Evolutionary conservation across 2,329 filamentous ascomycete species (phyloP), one percentile per base, ranked within the genome.

Genomic region (Elsinoe fawcettii): DNA sequence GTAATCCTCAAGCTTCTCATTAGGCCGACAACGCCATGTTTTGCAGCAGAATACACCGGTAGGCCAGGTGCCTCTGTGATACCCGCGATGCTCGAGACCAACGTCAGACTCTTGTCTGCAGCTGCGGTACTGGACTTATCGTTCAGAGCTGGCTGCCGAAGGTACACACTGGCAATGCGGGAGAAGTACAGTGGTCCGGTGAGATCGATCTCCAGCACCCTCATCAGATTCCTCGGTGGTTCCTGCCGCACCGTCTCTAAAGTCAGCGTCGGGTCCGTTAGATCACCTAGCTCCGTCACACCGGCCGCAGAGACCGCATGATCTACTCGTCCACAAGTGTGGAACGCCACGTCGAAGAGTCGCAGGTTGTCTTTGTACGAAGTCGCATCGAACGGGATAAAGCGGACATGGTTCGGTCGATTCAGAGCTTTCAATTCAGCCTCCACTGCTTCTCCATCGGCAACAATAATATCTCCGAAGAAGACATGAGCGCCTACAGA

Each of bases 21-120:
- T 5, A 79, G 66, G 0, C 77, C 77, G 25, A 77, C 68, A 0
- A 80, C 71, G n/a, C 74, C 77, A 60, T 80, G 77, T 61, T 80
- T 79, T 5, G 72, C 68, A 0, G 76, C 67, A 2, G 73, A 71
- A 60, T 80, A 79, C 22, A 77, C 68, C 51, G 74, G 73, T 1
- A 79, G 64, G 0, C 75, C 75, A 0, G 77, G 75, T 3, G 73
- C 71, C 36, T 77, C 74, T 14, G 74, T 75, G 61, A 80, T 77
- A 2, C 76, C 77, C 0, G 76, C 75, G 1, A 74, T 70, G 5
- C 73, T 78, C 43, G 73, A 73, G 32, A 77, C 69, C 8, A 77
- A 67, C 0, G 71, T 70, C 51, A 77, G 66, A 8, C 72, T 75
- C 23, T 73, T 72, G 59, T 76, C 73, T 6, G 66, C 63, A 1